Conservation (phyloP, 495 filamentous ascomycete genomes). For the Neurospora sp. region DNA sequence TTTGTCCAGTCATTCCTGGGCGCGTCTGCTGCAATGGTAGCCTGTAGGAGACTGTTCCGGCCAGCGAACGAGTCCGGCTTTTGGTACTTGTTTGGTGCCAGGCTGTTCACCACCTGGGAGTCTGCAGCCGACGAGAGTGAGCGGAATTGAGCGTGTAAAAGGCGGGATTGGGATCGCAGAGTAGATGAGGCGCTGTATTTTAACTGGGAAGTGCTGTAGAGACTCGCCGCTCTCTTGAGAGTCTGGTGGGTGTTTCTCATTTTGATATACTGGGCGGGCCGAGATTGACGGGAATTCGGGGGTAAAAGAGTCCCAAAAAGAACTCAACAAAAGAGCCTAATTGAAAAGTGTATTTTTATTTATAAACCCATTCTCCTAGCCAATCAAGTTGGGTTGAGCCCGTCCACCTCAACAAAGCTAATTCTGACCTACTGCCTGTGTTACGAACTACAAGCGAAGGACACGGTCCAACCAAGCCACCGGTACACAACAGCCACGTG, state of each 20-base stretch:
- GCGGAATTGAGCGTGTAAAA: neutral
- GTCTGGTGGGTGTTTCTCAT: neutral
- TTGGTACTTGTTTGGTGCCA: neutral
- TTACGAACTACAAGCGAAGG: too few relatives aligned
- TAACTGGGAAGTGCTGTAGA: neutral
- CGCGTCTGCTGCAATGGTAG: conserved; percentile 44
- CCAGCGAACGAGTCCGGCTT: neutral
- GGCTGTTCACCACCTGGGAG: neutral
- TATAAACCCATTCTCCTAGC: neutral
- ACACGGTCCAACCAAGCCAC: too few relatives aligned
- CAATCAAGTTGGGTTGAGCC: neutral
- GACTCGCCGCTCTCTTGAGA: neutral
- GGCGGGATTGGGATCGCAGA: neutral
- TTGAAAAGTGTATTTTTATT: neutral
- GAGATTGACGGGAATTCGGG: neutral
- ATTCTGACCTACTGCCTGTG: neutral
- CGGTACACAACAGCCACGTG: too few relatives aligned
- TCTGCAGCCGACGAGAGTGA: neutral
- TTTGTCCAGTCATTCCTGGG: conserved; percentile 66
- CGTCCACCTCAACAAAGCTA: neutral
- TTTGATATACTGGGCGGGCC: neutral
- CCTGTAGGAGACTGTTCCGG: conserved; percentile 11
- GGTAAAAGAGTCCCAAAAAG: neutral
- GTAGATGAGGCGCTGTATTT: neutral
- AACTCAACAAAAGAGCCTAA: neutral